Percentiles rank a stretch among this genome's conserved stretches.
Evolutionary conservation across 2,329 filamentous ascomycete genomes (phyloP).

Genomic region (Penicillium sp.): DNA sequence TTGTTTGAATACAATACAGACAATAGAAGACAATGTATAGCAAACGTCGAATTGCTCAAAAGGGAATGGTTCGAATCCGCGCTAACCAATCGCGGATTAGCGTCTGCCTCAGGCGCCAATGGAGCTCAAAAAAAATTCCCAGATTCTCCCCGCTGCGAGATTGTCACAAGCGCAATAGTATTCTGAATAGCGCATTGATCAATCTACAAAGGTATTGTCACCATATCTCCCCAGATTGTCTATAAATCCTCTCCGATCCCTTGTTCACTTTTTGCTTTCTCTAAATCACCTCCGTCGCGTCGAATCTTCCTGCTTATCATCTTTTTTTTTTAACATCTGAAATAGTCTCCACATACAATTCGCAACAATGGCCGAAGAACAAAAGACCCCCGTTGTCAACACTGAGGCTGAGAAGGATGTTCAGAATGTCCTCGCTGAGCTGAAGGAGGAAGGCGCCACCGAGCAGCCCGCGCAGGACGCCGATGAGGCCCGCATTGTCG

Average conservation of each 20-base stretch:
- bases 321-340: neutral
- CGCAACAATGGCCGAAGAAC: slow-evolving; percentile 38
- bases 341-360: slow-evolving; percentile 9
- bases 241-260: neutral
- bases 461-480: slow-evolving; percentile 26
- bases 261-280: neutral
- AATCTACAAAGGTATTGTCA: slow-evolving; percentile 2
- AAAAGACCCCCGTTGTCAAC: slow-evolving; percentile 37
- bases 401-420: slow-evolving; percentile 47
- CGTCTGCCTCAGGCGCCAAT: slow-evolving; percentile 18
- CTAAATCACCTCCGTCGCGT: neutral
- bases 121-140: slow-evolving; percentile 24
- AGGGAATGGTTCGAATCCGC: neutral
- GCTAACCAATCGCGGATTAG: slow-evolving; percentile 8
- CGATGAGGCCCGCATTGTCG: slow-evolving; percentile 40
- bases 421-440: slow-evolving; percentile 45
- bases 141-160: slow-evolving; percentile 18
- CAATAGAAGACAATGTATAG: neutral
- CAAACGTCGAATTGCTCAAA: neutral
- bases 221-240: neutral
- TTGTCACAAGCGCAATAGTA: slow-evolving; percentile 5
- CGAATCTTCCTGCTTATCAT: slow-evolving; percentile 8
- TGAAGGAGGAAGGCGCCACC: slow-evolving; percentile 34
- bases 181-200: slow-evolving; percentile 5
- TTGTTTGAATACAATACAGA: neutral